A percentile compares a stretch with the other conserved stretches of the same genome.
Conservation (phyloP, 2,329 filamentous ascomycete genomes). For the Talaromyces sp. region DNA sequence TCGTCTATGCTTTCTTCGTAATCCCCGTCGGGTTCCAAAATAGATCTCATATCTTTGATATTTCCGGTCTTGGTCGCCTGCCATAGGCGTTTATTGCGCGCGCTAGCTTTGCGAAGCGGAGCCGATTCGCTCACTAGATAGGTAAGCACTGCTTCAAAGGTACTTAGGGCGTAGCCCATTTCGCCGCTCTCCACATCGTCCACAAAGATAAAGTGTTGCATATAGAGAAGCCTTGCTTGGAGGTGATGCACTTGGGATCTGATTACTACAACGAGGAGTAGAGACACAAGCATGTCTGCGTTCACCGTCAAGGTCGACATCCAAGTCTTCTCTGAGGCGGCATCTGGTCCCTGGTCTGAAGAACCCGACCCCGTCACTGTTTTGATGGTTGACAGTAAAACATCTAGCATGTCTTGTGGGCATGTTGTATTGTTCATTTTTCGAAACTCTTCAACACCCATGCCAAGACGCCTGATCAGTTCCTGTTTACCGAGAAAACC, state of each 20-base stretch:
- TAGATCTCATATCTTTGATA: conserved; percentile 66
- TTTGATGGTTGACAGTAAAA: conserved; percentile 76
- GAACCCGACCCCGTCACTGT: conserved; percentile 65
- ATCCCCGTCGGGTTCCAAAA: conserved; percentile 68
- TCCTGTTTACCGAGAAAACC: conserved; percentile 75
- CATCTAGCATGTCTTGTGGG: conserved; percentile 84
- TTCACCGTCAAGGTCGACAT: conserved; percentile 62
- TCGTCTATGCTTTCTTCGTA: conserved; percentile 45
- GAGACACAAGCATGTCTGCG: conserved; percentile 86
- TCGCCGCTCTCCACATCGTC: conserved; percentile 97
- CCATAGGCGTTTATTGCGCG: conserved; percentile 82
- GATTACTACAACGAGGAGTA: conserved; percentile 89
- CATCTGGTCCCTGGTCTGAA: conserved; percentile 34
- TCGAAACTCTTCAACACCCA: conserved; percentile 82
- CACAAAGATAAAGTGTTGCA: conserved; percentile 95
- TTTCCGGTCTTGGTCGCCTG: conserved; percentile 76
- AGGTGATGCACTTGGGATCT: conserved; percentile 82
- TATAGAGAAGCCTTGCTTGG: conserved; percentile 85
- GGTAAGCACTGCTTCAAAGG: conserved; percentile 86
- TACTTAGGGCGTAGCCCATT: conserved; percentile 92
- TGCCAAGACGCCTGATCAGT: conserved; percentile 68
- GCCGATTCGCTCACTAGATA: conserved; percentile 82
- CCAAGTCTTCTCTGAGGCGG: conserved; percentile 46
- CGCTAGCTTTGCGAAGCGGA: conserved; percentile 76
- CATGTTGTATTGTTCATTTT: conserved; percentile 73